Base-by-base conservation (phyloP, 495 filamentous ascomycete genomes). In the Pseudoneurospora amorphoporcata region DNA sequence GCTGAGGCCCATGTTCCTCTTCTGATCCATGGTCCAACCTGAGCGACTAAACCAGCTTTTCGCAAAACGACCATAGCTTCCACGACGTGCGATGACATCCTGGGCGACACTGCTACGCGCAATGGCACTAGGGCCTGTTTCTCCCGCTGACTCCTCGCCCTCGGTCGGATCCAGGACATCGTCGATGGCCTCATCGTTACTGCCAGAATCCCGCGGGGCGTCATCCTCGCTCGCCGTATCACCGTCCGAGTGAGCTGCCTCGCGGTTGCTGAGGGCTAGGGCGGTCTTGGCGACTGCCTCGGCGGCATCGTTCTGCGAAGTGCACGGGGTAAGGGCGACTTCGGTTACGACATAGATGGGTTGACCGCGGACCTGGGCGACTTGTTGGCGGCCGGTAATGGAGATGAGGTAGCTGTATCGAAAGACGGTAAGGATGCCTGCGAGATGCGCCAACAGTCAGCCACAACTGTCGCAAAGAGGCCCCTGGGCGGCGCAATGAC, bases 41-140 rank as follows among this genome's bases (percentile, higher is more conserved):
- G 89, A 91, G 75, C 86, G 89, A 14, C 91, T 94, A 75, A 98
- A 93, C 95, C 95, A 98, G 74, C 88, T 90, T 73, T 92, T 88
- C 0, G 95, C 92, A 79, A 97, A 97, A 32, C 91, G 84, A 2
- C 95, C 94, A 81, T 97, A 97, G 45, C 87, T 88, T 1, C 94
- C 91, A 71, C 87, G 90, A 72, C 87, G 89, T 7, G 85, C 86
- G 70, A 97, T 92, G 2, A 97, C 94, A 81, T 97, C 93, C 83
- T 96, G 87, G 0, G 90, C 92, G 71, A 95, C 88, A 71, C 87
- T 89, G 37, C 83, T 83, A 47, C 83, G 84, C 39, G 58, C 71
- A 74, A 32, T 77, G 71, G 10, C 72, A 42, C 14, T 85, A 80
- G 39, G 77, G 74, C 29, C 84, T 79, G 71, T 79, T 80, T 69